A percentile compares a stretch with the other conserved stretches of the same genome.
phyloP scores from a whole-genome alignment of 345 rosid genomes.

The Hibiscus syriacus region DNA sequence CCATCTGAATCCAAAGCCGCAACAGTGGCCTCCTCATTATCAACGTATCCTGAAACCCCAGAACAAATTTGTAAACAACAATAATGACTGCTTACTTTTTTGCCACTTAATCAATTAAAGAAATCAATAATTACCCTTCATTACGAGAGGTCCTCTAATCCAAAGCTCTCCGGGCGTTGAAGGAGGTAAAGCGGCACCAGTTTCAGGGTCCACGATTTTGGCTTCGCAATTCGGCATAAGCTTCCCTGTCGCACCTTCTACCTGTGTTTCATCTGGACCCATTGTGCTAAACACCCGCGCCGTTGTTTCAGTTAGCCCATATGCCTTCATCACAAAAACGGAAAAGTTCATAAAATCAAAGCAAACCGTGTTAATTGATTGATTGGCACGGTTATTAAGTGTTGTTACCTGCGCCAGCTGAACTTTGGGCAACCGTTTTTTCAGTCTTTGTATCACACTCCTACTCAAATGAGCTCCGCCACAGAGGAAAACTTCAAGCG shows the following conservation, averaged over 20 bases:
- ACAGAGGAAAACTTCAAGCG: slow-evolving; percentile 37
- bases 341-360: neutral
- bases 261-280: slow-evolving; percentile 32
- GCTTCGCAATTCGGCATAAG: slow-evolving; percentile 39
- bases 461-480: slow-evolving; percentile 39
- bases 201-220: slow-evolving; percentile 35
- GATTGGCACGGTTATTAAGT: neutral
- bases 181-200: slow-evolving; percentile 38
- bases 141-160: slow-evolving; percentile 45
- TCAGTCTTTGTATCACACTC: slow-evolving; percentile 22
- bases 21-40: slow-evolving; percentile 45
- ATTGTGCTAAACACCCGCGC: slow-evolving; percentile 31
- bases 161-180: slow-evolving; percentile 41
- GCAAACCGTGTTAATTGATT: neutral
- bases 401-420: slow-evolving; percentile 27
- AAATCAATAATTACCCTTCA: slow-evolving; percentile 35
- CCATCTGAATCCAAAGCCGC: slow-evolving; percentile 41
- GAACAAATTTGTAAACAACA: neutral
- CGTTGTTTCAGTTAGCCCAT: slow-evolving; percentile 58
- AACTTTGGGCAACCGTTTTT: slow-evolving; percentile 27
- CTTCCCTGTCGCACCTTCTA: slow-evolving; percentile 41
- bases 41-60: slow-evolving; percentile 36
- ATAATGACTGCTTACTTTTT: neutral
- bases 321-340: slow-evolving; percentile 24
- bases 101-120: neutral